Conservation (phyloP, 2,329 filamentous ascomycete species). For the Aspergillus fischeri region DNA sequence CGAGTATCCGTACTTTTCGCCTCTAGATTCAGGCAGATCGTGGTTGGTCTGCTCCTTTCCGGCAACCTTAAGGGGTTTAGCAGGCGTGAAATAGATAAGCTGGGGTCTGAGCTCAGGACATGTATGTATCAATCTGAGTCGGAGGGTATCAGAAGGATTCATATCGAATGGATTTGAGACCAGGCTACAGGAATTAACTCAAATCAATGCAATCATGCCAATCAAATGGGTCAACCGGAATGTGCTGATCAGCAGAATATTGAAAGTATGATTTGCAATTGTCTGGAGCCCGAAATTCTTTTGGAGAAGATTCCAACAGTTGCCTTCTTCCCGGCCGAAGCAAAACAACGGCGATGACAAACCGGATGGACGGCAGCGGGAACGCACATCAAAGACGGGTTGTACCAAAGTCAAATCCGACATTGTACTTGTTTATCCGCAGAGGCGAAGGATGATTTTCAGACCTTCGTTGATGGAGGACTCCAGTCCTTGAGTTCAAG, state of each 20-base stretch:
- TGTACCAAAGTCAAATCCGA: background rate
- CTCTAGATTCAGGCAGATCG: background rate
- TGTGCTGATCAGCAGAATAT: slow-evolving; percentile 3
- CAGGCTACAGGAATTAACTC: background rate
- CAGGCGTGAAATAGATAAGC: background rate
- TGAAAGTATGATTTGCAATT: background rate
- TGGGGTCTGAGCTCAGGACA: slow-evolving; percentile 2
- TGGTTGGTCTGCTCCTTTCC: slow-evolving; percentile 6
- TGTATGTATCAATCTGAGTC: background rate
- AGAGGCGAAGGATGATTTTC: background rate
- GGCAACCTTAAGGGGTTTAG: background rate
- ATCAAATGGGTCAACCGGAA: background rate
- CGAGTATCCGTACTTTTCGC: background rate
- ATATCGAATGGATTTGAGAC: background rate
- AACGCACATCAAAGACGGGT: slow-evolving; percentile 6
- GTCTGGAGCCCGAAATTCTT: background rate
- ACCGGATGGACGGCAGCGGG: slow-evolving; percentile 12
- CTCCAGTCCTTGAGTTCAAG: background rate
- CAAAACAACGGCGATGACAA: slow-evolving; percentile 8
- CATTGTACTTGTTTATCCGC: background rate
- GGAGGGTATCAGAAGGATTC: background rate
- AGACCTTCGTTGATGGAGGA: background rate
- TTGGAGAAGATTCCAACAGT: background rate
- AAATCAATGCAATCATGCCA: background rate
- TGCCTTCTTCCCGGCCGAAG: background rate